Percentiles rank a stretch among this genome's conserved stretches.
phyloP scores from a whole-genome alignment of 2,329 filamentous ascomycete genomes.

The Sporothrix brunneoviolacea region DNA sequence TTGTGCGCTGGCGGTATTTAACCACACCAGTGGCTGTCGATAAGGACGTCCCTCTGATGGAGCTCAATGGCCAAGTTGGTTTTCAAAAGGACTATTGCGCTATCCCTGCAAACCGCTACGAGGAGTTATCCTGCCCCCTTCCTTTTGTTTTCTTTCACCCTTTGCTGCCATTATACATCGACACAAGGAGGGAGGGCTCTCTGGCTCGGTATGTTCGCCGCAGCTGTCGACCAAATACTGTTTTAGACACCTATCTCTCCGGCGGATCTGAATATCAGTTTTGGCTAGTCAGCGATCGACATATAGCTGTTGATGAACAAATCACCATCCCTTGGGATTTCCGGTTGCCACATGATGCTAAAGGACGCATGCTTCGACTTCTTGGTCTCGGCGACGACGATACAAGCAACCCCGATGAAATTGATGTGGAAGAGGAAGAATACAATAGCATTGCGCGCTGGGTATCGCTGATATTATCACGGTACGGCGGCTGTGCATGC shows the following conservation, averaged over 20 bases:
- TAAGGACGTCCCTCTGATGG: slow-evolving; percentile 52
- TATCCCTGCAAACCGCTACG: slow-evolving; percentile 60
- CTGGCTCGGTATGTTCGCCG: slow-evolving; percentile 81
- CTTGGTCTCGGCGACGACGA: slow-evolving; percentile 59
- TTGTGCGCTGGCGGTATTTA: slow-evolving; percentile 66
- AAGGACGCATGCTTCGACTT: slow-evolving; percentile 48
- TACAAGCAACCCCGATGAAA: slow-evolving; percentile 38
- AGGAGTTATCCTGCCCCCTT: slow-evolving; percentile 55
- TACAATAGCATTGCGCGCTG: slow-evolving; percentile 56
- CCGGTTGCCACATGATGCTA: slow-evolving; percentile 49
- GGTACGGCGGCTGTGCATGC: slow-evolving; percentile 76
- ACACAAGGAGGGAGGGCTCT: slow-evolving; percentile 82
- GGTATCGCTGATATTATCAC: slow-evolving; percentile 64
- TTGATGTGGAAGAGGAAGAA: slow-evolving; percentile 52
- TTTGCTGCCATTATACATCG: slow-evolving; percentile 82
- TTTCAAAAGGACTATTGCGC: slow-evolving; percentile 67
- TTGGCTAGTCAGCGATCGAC: slow-evolving; percentile 78
- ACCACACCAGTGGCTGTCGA: slow-evolving; percentile 44
- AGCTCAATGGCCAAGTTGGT: slow-evolving; percentile 73
- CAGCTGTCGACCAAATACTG: slow-evolving; percentile 87
- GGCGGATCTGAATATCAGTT: slow-evolving; percentile 78
- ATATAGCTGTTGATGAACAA: slow-evolving; percentile 59
- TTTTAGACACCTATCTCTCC: slow-evolving; percentile 77
- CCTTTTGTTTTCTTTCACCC: slow-evolving; percentile 87
- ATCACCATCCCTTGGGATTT: slow-evolving; percentile 64